Evolutionary conservation across 371 early-diverging fungal genomes (phyloP).

Genomic region (Lichtheimia ramosa): DNA sequence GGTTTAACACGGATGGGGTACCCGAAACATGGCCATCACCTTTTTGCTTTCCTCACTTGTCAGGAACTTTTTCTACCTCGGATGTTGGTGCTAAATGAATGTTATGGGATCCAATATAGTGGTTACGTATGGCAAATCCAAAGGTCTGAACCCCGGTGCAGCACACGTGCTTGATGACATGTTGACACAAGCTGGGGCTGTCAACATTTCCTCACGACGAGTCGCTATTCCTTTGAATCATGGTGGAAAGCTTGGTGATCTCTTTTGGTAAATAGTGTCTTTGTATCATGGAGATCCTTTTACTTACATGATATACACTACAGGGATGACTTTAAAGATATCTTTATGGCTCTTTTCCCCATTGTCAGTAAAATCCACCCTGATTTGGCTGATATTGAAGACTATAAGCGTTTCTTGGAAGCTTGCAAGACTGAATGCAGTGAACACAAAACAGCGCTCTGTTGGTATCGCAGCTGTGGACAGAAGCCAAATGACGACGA

Average conservation of each 20-base stretch:
- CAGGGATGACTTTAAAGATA: slow-evolving; percentile 29
- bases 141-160: slow-evolving; percentile 2
- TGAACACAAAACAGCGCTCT: slow-evolving; percentile 1
- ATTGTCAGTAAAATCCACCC: slow-evolving; percentile 11
- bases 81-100: no score
- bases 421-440: slow-evolving; percentile 10
- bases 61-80: no score
- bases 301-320: background rate
- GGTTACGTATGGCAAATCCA: slow-evolving; percentile 1
- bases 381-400: slow-evolving; percentile 11
- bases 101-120: background rate
- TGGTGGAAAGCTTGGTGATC: slow-evolving; percentile 12
- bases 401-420: slow-evolving; percentile 4
- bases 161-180: slow-evolving; percentile 1
- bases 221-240: slow-evolving; percentile 19
- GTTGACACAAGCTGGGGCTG: background rate
- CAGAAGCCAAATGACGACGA: slow-evolving; percentile 1
- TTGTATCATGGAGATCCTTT: background rate
- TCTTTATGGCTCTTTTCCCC: slow-evolving; percentile 14
- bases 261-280: slow-evolving; percentile 13
- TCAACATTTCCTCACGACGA: background rate
- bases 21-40: no score
- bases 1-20: no score
- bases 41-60: no score
- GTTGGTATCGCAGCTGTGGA: slow-evolving; percentile 5